Evolutionary conservation across 2,329 filamentous ascomycete species (phyloP).

Genomic region (Colletotrichum lindemuthianum): DNA sequence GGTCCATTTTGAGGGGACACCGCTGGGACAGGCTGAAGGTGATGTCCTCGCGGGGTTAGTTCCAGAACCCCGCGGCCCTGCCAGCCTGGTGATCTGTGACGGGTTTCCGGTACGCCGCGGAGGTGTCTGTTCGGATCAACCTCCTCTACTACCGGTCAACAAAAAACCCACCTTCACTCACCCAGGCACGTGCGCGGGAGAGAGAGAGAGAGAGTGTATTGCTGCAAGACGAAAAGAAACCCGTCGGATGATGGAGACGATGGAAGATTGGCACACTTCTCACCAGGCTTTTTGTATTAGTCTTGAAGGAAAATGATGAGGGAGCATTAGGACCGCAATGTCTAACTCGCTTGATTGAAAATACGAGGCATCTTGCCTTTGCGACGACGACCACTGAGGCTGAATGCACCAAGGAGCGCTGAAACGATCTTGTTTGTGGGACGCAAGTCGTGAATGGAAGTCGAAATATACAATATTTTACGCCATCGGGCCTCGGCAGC

Average conservation of each 20-base stretch:
- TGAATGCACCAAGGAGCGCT: not conserved
- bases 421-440: too few species aligned
- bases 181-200: too few species aligned
- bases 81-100: conserved; percentile 37
- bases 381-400: not conserved
- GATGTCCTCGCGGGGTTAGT: conserved; percentile 63
- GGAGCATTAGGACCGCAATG: not conserved
- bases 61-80: conserved; percentile 57
- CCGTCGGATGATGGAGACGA: too few species aligned
- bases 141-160: conserved; percentile 43
- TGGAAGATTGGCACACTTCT: not conserved
- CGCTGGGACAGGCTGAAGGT: conserved; percentile 59
- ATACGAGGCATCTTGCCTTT: conserved; percentile 18
- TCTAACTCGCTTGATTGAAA: conserved; percentile 25
- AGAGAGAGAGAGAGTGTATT: too few species aligned
- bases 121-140: conserved; percentile 56
- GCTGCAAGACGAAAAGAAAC: conserved; percentile 37
- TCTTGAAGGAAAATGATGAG: not conserved
- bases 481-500: conserved; percentile 3
- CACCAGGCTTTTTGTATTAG: not conserved
- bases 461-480: not conserved
- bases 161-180: too few species aligned
- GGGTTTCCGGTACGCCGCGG: conserved; percentile 42
- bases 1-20: conserved; percentile 53
- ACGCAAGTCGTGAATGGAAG: too few species aligned